Conservation (phyloP, 2,329 filamentous ascomycete species). For the Xylaria sp. region DNA sequence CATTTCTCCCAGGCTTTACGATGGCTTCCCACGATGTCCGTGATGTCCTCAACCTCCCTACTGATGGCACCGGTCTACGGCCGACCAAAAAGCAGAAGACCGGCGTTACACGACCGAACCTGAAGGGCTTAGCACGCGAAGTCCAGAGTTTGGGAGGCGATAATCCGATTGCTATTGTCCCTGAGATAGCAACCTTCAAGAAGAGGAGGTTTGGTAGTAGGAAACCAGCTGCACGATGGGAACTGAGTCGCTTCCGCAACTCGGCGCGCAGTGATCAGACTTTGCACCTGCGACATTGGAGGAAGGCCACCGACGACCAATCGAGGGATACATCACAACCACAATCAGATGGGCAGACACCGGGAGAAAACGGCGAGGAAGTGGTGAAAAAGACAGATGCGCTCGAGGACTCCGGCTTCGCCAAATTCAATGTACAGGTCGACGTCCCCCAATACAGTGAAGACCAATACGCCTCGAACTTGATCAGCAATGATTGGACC, state of each 20-base stretch:
- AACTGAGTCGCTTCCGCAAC: slow-evolving; percentile 78
- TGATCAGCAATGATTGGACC: slow-evolving; percentile 84
- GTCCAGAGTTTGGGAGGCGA: slow-evolving; percentile 74
- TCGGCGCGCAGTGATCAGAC: slow-evolving; percentile 75
- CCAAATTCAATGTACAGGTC: slow-evolving; percentile 88
- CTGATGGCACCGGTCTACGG: slow-evolving; percentile 65
- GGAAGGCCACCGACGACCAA: slow-evolving; percentile 66
- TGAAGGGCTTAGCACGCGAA: slow-evolving; percentile 73
- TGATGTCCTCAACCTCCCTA: slow-evolving; percentile 85
- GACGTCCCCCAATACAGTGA: slow-evolving; percentile 84
- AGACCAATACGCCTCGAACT: slow-evolving; percentile 81
- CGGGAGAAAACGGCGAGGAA: slow-evolving; percentile 52
- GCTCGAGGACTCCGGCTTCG: slow-evolving; percentile 73
- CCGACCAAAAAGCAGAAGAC: slow-evolving; percentile 81
- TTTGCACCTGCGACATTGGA: slow-evolving; percentile 83
- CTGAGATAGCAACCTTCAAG: slow-evolving; percentile 69
- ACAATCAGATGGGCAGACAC: slow-evolving; percentile 40
- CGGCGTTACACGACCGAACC: slow-evolving; percentile 66
- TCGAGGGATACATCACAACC: slow-evolving; percentile 44
- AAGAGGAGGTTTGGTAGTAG: slow-evolving; percentile 65
- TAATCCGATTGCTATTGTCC: slow-evolving; percentile 74
- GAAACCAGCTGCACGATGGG: slow-evolving; percentile 72
- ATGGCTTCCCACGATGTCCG: slow-evolving; percentile 85
- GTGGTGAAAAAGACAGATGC: slow-evolving; percentile 53
- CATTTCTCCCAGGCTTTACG: slow-evolving; percentile 42